A percentile compares a stretch with the other conserved stretches of the same genome.
Conservation (phyloP, 257 asterid genomes). For the Asclepias syriaca region DNA sequence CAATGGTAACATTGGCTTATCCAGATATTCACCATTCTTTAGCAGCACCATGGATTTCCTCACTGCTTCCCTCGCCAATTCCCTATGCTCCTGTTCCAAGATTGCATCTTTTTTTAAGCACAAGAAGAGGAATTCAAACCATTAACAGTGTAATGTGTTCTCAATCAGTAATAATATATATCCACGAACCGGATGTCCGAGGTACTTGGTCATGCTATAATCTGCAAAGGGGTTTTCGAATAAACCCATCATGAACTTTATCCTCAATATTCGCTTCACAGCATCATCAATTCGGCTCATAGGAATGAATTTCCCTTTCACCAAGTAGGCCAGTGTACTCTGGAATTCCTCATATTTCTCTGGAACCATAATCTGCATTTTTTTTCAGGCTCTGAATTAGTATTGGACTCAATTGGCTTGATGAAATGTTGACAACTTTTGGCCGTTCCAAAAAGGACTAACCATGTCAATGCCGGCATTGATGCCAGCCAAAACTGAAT, state of each 20-base stretch:
- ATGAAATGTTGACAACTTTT: neutral
- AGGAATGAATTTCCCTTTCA: slow-evolving; percentile 23
- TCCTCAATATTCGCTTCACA: slow-evolving; percentile 31
- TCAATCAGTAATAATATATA: neutral
- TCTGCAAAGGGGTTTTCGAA: slow-evolving; percentile 38
- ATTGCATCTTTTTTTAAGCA: neutral
- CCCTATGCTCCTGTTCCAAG: slow-evolving; percentile 33
- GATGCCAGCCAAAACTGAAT: slow-evolving; percentile 20
- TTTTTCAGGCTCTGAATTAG: neutral
- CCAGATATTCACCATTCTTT: slow-evolving; percentile 32
- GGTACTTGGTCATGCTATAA: slow-evolving; percentile 23
- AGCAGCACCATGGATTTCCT: slow-evolving; percentile 44
- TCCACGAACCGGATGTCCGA: slow-evolving; percentile 28
- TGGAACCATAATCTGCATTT: slow-evolving; percentile 26
- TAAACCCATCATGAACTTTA: slow-evolving; percentile 32
- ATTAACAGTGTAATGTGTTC: too few species aligned
- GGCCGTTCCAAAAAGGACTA: neutral
- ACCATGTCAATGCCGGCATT: slow-evolving; percentile 33
- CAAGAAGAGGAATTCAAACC: neutral
- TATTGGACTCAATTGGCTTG: neutral
- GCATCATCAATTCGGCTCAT: slow-evolving; percentile 40
- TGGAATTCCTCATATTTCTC: slow-evolving; percentile 24
- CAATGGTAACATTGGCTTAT: slow-evolving; percentile 47
- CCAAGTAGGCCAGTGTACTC: slow-evolving; percentile 16
- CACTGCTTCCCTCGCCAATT: slow-evolving; percentile 44